A percentile compares a stretch with the other conserved stretches of the same genome.
Conservation (phyloP, 164 flowering plant genomes). For the Aristolochia californica region DNA sequence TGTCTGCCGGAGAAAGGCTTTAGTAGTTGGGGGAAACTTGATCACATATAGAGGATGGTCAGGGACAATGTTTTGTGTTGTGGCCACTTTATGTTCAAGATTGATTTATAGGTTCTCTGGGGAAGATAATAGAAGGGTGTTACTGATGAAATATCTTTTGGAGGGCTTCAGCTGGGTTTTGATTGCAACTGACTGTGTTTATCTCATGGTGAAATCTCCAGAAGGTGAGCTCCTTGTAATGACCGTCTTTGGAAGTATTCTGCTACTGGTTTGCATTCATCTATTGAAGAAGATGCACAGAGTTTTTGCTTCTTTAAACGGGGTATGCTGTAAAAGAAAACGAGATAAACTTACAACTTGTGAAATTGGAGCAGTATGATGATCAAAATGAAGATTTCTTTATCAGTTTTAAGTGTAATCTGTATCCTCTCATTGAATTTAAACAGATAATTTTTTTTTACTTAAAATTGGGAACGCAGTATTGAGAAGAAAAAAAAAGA, state of each 20-base stretch:
- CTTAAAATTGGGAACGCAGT: no score
- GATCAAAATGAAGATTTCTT: no score
- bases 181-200: constrained; percentile 19
- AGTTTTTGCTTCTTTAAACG: not conserved
- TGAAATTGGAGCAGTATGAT: no score
- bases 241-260: constrained; percentile 26
- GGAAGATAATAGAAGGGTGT: constrained; percentile 8
- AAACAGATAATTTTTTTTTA: no score
- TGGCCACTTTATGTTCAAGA: constrained; percentile 25
- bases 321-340: not conserved
- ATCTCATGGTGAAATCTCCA: constrained; percentile 20
- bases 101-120: constrained; percentile 15
- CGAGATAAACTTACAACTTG: no score
- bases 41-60: constrained; percentile 38
- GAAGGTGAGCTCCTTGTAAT: constrained; percentile 10
- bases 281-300: constrained; percentile 13
- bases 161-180: constrained; percentile 28
- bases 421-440: no score
- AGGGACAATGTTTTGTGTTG: constrained; percentile 24
- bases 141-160: constrained; percentile 9
- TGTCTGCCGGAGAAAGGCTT: constrained; percentile 31
- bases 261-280: constrained; percentile 28
- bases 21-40: constrained; percentile 36
- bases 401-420: no score
- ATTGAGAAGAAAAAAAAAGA: no score